phyloP scores from a whole-genome alignment of 257 asterid genomes.

The Capsicum rhomboideum region DNA sequence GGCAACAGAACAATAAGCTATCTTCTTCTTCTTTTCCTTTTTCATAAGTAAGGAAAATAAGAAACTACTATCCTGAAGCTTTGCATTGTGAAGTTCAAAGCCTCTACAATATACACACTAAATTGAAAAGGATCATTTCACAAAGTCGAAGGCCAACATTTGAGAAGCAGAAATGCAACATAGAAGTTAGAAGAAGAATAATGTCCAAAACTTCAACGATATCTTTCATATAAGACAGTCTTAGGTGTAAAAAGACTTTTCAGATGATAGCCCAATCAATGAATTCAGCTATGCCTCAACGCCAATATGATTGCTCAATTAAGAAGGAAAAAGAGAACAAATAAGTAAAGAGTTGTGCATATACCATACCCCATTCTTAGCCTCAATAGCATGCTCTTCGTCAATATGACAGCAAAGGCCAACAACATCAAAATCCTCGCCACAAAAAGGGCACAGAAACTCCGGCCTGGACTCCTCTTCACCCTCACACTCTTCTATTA shows the following conservation, averaged over 20 bases:
- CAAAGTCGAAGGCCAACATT: neutral
- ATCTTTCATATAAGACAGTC: neutral
- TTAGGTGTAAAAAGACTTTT: neutral
- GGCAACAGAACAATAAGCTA: neutral
- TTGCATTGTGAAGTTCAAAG: neutral
- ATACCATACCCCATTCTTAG: constrained; percentile 66
- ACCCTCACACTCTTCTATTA: constrained; percentile 54
- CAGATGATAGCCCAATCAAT: neutral
- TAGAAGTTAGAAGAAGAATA: too few species aligned
- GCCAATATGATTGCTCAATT: neutral
- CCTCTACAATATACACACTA: neutral
- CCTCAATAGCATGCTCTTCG: constrained; percentile 73
- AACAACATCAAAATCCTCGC: constrained; percentile 73
- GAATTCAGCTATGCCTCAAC: neutral
- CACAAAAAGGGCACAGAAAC: constrained; percentile 79
- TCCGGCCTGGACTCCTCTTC: constrained; percentile 68
- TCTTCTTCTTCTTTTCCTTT: neutral
- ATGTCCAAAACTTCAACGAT: neutral
- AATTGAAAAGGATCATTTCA: neutral
- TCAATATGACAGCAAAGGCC: constrained; percentile 91
- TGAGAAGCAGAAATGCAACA: neutral
- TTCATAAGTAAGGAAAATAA: neutral
- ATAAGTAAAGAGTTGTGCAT: neutral
- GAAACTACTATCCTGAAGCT: neutral
- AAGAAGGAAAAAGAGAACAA: neutral